phyloP scores from a whole-genome alignment of 148 eudicot genomes.

The Rhododendron kiyosumense region DNA sequence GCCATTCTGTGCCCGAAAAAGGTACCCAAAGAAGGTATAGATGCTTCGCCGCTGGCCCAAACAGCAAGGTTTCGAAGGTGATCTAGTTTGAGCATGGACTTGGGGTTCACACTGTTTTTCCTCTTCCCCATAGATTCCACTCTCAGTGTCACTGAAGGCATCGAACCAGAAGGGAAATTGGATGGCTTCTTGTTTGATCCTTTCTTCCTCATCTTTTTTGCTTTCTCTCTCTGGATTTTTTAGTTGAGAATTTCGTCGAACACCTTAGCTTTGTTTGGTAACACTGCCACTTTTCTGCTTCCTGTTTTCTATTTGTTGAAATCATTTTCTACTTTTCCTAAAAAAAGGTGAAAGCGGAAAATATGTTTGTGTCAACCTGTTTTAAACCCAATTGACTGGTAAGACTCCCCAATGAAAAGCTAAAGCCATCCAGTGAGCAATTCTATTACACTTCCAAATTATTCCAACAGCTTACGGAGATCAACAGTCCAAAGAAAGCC shows the following conservation, averaged over 20 bases:
- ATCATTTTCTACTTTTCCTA: no score
- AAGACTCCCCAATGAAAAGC: no score
- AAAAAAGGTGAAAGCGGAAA: no score
- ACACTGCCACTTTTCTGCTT: no score
- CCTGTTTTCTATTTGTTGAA: no score
- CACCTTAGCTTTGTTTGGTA: background rate
- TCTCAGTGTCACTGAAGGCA: background rate
- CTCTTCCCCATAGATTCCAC: background rate
- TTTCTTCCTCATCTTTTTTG: background rate
- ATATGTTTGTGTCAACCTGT: no score
- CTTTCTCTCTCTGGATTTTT: background rate
- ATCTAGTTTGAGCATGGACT: background rate
- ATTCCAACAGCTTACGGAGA: background rate
- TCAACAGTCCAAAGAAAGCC: background rate
- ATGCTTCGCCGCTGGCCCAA: background rate
- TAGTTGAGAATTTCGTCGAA: background rate
- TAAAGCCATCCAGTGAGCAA: no score
- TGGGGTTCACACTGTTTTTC: background rate
- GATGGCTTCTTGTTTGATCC: background rate
- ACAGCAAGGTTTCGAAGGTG: background rate
- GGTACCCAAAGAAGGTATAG: background rate
- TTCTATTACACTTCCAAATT: background rate
- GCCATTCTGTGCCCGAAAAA: background rate
- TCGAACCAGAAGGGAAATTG: background rate
- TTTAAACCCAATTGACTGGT: no score